A percentile compares a stretch with the other conserved stretches of the same genome.
These are phyloP conservation scores for Endothia cerciana DNA, from an alignment of 2,329 filamentous ascomycete genomes.

Conservation along the genomic window DNA sequence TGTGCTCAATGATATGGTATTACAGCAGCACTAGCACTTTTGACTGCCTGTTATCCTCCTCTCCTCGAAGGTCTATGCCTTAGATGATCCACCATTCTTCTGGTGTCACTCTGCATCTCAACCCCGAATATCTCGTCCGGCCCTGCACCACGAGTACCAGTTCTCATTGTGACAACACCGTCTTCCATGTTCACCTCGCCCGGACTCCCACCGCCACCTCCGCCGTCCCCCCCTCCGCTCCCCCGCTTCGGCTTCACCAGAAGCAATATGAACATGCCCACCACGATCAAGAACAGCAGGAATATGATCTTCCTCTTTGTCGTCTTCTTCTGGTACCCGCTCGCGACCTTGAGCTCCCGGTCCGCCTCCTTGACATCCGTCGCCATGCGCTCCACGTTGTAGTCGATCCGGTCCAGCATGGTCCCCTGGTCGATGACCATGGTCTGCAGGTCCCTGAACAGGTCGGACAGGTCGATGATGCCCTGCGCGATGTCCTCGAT, in stretches of 20 bases:
- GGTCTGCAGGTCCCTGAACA: slow-evolving; percentile 92
- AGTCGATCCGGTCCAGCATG: slow-evolving; percentile 93
- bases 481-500: slow-evolving; percentile 98
- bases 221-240: slow-evolving; percentile 12
- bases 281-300: slow-evolving; percentile 81
- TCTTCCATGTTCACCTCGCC: slow-evolving; percentile 7
- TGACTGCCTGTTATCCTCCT: neutral
- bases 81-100: neutral
- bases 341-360: slow-evolving; percentile 87
- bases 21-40: neutral
- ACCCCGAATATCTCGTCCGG: neutral
- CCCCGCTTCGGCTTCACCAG: slow-evolving; percentile 72
- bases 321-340: slow-evolving; percentile 83
- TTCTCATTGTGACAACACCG: neutral
- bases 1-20: neutral
- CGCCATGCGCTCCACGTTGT: slow-evolving; percentile 96
- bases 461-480: slow-evolving; percentile 94
- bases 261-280: slow-evolving; percentile 83
- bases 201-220: slow-evolving; percentile 20
- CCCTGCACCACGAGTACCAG: neutral
- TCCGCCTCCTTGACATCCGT: slow-evolving; percentile 90
- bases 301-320: slow-evolving; percentile 94
- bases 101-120: neutral
- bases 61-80: neutral
- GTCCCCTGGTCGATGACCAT: slow-evolving; percentile 96